phyloP scores from a whole-genome alignment of 768 basidiomycete genomes.

The Tricholoma terreum region DNA sequence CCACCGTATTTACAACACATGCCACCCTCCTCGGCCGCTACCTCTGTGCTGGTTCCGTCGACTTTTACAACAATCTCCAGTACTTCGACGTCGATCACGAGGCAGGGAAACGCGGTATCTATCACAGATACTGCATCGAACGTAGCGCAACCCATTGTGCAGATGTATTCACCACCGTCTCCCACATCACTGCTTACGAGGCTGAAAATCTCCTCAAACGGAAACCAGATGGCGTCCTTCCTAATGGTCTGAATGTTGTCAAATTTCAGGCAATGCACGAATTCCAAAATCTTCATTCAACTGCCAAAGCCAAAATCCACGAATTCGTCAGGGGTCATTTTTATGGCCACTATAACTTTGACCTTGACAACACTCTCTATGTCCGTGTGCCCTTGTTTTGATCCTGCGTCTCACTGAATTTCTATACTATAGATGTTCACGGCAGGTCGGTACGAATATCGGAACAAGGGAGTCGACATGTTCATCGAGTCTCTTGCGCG shows the following conservation, averaged over 20 bases:
- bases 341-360: constrained; percentile 96
- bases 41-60: constrained; percentile 95
- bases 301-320: constrained; percentile 95
- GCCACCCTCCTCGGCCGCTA: constrained; percentile 98
- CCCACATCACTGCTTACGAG: constrained; percentile 98
- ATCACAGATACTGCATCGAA: constrained; percentile 97
- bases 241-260: constrained; percentile 97
- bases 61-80: constrained; percentile 99
- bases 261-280: constrained; percentile 99
- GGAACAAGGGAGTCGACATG: constrained; percentile 99
- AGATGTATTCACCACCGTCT: constrained; percentile 97
- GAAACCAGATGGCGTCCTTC: constrained; percentile 95
- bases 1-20: constrained; percentile 98
- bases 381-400: constrained; percentile 36
- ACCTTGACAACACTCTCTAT: constrained; percentile 88
- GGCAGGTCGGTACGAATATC: constrained; percentile 98
- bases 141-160: constrained; percentile 91
- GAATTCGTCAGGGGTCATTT: constrained; percentile 98
- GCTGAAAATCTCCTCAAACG: constrained; percentile 94
- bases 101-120: constrained; percentile 98
- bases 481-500: constrained; percentile 97
- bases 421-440: constrained; percentile 79
- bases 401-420: neutral
- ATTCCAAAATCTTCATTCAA: constrained; percentile 93
- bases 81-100: constrained; percentile 99